Percentiles rank a stretch among this genome's conserved stretches.
Conservation (phyloP, 345 rosid species). For the Luvunga scandens region DNA sequence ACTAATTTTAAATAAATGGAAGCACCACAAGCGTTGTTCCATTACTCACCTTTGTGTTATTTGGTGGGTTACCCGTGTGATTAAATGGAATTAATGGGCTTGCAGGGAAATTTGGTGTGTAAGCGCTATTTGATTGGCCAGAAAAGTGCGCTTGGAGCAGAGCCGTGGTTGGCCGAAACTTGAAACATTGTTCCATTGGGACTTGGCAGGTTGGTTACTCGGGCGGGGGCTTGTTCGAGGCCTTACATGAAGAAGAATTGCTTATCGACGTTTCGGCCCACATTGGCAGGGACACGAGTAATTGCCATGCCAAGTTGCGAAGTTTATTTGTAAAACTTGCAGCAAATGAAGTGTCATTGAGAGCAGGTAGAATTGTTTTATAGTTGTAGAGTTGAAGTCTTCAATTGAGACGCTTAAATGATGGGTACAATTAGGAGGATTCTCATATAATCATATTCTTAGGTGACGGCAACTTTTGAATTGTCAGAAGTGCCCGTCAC, state of each 20-base stretch:
- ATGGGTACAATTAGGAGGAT: constrained; percentile 10
- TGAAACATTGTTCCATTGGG: constrained; percentile 65
- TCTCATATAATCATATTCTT: constrained; percentile 24
- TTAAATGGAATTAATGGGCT: constrained; percentile 44
- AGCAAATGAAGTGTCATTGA: constrained; percentile 54
- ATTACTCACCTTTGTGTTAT: constrained; percentile 54
- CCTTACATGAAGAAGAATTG: constrained; percentile 55
- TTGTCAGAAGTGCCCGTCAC: constrained; percentile 62
- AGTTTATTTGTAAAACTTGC: constrained; percentile 44
- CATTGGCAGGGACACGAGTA: constrained; percentile 49
- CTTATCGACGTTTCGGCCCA: constrained; percentile 47
- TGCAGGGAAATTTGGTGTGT: constrained; percentile 44
- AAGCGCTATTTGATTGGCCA: constrained; percentile 49
- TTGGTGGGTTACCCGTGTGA: constrained; percentile 54
- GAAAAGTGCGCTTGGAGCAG: constrained; percentile 59
- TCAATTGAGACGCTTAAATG: constrained; percentile 29
- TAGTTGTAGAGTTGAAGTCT: constrained; percentile 31
- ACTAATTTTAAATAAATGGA: constrained; percentile 42
- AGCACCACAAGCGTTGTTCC: constrained; percentile 61
- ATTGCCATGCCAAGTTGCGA: constrained; percentile 47
- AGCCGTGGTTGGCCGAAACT: constrained; percentile 61
- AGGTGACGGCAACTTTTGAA: constrained; percentile 37
- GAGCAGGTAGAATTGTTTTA: constrained; percentile 49
- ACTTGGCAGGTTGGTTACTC: constrained; percentile 58
- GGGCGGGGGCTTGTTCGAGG: constrained; percentile 51